Conservation (phyloP, 768 basidiomycete species). For the Suillus lakei region DNA sequence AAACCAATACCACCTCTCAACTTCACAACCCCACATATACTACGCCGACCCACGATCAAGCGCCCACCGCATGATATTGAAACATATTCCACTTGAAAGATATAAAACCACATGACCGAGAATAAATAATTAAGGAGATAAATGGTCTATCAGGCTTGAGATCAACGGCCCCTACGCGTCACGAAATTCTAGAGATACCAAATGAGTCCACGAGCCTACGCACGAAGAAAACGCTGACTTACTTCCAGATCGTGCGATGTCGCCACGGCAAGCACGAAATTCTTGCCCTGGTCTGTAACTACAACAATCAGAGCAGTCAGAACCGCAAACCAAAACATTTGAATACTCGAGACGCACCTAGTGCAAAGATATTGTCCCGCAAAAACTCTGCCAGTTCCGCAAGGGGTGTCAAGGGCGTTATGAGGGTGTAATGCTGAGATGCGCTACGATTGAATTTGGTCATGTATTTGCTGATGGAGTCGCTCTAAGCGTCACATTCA, state of each 20-base stretch:
- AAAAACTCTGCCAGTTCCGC: constrained; percentile 85
- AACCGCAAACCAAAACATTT: background rate
- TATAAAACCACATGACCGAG: background rate
- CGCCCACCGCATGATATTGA: background rate
- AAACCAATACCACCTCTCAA: background rate
- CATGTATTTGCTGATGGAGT: constrained; percentile 74
- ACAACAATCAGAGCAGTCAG: constrained; percentile 9
- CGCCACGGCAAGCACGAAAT: constrained; percentile 83
- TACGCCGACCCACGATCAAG: background rate
- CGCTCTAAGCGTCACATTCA: constrained; percentile 50
- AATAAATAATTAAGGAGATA: background rate
- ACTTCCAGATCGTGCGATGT: constrained; percentile 75
- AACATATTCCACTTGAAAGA: background rate
- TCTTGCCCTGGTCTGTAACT: constrained; percentile 85
- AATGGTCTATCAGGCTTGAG: background rate
- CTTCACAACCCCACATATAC: background rate
- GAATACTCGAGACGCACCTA: constrained; percentile 54
- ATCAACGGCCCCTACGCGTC: constrained; percentile 5
- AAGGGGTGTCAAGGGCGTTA: constrained; percentile 81
- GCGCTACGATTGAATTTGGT: constrained; percentile 71
- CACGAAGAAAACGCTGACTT: background rate
- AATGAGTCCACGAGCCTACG: background rate
- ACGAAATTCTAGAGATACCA: background rate
- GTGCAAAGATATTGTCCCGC: constrained; percentile 70
- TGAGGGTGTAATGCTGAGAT: constrained; percentile 72